Evolutionary conservation across 805 yeast species (phyloP), one percentile per base, ranked within the genome.

Genomic region (Wickerhamiella domercqiae): DNA sequence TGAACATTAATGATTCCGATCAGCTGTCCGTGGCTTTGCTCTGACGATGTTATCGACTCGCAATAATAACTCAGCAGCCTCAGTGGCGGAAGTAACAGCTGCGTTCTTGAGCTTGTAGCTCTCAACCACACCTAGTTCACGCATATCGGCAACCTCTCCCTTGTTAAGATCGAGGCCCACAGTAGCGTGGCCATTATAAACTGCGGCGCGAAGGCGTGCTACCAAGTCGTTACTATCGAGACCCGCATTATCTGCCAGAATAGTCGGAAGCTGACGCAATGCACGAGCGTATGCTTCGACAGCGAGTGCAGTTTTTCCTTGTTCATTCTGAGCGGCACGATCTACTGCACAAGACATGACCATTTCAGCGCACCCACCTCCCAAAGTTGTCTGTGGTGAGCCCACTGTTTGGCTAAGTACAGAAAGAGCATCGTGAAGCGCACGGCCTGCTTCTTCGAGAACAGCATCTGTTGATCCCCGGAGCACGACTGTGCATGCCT

Each of bases 401-500:
- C 69, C 75, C 1, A 95, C 87, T 14, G 97, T 90, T 61, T 90
- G 97, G 1, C 95, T 81, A 38, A 90, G 67, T 9, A 90, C 98
- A 2, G 94, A 82, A 44, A 90, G 67, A 2, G 99, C 97, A 61
- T 90, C 99, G 53, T 90, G 98, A 41, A 90, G 64, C 0, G 97
- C 84, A 59, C 99, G 76, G 59, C 87, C 96, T 22, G 95, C 93
- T 64, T 90, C 98, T 47, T 86, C 97, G 43, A 93, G 67, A 2
- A 87, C 81, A 60, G 86, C 95, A 46, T 87, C 94, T 15, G 98
- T 93, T 29, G 98, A 96, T 48, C 98, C 98, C 57, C 99, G 73
- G 48, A 90, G 64, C 19, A 90, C 94, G 51, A 90, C 75, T 2
- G 96, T 84, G 66, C 98, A 90, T 4, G 97, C 97, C 60, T 82